Conservation (phyloP, 805 yeast species). For the Debaryomyces castellii region DNA sequence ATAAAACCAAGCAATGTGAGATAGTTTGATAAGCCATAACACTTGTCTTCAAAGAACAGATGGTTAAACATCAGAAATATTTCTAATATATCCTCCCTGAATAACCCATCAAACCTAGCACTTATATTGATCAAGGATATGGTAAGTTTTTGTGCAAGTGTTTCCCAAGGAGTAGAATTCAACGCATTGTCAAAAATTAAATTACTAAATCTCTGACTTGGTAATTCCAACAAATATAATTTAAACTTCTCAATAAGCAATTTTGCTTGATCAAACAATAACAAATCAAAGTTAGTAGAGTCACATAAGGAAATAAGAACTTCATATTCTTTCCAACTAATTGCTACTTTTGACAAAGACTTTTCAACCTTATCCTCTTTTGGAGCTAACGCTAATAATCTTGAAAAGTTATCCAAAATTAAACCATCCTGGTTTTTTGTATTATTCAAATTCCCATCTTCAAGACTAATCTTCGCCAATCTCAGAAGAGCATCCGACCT, state of each 20-base stretch:
- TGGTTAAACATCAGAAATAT: conserved; percentile 27
- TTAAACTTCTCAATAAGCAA: conserved; percentile 44
- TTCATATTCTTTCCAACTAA: conserved; percentile 54
- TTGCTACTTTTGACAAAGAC: conserved; percentile 34
- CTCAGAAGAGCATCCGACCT: conserved; percentile 37
- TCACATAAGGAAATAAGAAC: conserved; percentile 56
- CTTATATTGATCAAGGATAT: conserved; percentile 33
- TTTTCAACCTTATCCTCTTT: not conserved
- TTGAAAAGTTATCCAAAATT: conserved; percentile 18
- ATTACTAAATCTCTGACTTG: conserved; percentile 43
- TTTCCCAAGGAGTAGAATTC: conserved; percentile 33
- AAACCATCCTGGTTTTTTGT: not conserved
- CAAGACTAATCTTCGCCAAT: conserved; percentile 35
- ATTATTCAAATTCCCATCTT: conserved; percentile 13
- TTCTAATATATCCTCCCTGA: conserved; percentile 23
- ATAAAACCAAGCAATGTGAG: conserved; percentile 35
- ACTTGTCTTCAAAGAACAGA: conserved; percentile 19
- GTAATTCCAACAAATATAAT: conserved; percentile 47
- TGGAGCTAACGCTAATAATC: conserved; percentile 14
- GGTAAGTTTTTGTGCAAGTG: conserved; percentile 32
- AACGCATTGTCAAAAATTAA: conserved; percentile 28
- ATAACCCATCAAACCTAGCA: conserved; percentile 18
- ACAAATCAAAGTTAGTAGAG: conserved; percentile 28
- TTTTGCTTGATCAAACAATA: conserved; percentile 35
- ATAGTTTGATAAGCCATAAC: conserved; percentile 30